Base-by-base conservation (phyloP, 2,329 filamentous ascomycete genomes). In the Phaeosphaeria sp. region DNA sequence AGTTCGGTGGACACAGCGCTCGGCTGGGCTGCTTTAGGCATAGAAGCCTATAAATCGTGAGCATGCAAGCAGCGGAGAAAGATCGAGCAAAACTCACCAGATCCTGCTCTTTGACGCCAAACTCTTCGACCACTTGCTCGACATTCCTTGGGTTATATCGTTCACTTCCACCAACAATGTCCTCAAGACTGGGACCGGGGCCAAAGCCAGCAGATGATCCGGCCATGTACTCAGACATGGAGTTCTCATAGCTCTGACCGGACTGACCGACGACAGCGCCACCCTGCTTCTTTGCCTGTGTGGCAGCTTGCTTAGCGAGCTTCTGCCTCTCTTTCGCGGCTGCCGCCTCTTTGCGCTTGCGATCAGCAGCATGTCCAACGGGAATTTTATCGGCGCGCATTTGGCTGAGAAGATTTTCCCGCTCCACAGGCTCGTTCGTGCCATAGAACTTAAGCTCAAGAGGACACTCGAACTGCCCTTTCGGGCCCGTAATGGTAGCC, bases 1-100 rank as follows among this genome's bases (percentile, higher is more conserved):
- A 97, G 80, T 40, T 85, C 79, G 0, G 92, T 90, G 22, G 83
- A 79, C 43, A 97, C 79, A 6, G 81, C 79, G 6, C 79, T 67
- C 0, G 93, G 93, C 64, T 92, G 90, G 3, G 85, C 76, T 2
- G 89, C 91, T 81, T 86, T 86, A 0, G 91, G 89, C 87, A 96
- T 87, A 44, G 86, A 84, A 6, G 86, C 84, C 65, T 70, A 45
- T 25, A 25, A 17, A 44, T 27, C n/a, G 51, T 71, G 47, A 71
- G 60, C 47, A n/a, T 44, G 21, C 30, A 11, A 7, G 6, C 30
- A 36, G 11, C 11, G 3, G 30, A 36, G 11, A 13, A 13, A 13
- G 15, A 13, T 36, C 3, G 15, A 36, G 11, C 30, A 7, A 18
- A 44, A 48, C 62, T 67, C 51, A 67, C 69, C 52, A 97, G 79